phyloP scores from a whole-genome alignment of 2,329 filamentous ascomycete genomes.

The Chrysoporthe cubensis region DNA sequence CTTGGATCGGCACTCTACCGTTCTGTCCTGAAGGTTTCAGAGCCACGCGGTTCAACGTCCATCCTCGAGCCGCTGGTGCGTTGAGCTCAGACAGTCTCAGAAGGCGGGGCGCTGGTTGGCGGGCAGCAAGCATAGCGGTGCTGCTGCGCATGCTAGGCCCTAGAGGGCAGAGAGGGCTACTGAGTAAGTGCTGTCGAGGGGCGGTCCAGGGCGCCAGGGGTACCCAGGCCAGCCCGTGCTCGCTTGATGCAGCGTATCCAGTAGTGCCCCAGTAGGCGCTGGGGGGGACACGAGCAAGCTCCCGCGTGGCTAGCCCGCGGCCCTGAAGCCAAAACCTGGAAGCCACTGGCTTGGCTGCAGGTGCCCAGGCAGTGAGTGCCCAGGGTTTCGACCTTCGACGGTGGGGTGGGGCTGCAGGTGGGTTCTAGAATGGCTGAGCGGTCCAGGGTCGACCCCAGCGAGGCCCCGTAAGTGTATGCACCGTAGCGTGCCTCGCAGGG shows the following conservation, averaged over 20 bases:
- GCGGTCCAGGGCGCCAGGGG: not conserved
- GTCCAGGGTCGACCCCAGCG: not conserved
- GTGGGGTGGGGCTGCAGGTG: not conserved
- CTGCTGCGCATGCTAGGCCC: not conserved
- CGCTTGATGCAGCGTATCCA: too few species aligned
- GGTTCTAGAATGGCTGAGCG: constrained; percentile 5
- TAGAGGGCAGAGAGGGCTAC: not conserved
- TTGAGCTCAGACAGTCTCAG: not conserved
- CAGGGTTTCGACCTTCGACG: not conserved
- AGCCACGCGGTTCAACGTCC: not conserved
- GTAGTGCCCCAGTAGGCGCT: too few species aligned
- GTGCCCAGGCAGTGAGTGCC: not conserved
- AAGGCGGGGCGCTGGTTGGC: not conserved
- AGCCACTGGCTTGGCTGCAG: not conserved
- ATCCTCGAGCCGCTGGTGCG: not conserved
- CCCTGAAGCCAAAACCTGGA: too few species aligned
- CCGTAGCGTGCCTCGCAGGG: too few species aligned
- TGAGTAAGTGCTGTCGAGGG: too few species aligned
- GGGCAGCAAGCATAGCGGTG: not conserved
- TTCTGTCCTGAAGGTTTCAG: not conserved
- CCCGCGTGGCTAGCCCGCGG: too few species aligned
- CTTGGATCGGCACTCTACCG: not conserved
- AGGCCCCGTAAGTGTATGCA: not conserved
- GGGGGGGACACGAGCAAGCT: not conserved
- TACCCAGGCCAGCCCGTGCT: not conserved